Conservation (phyloP, 495 filamentous ascomycete species). For the Tirmania nivea region DNA sequence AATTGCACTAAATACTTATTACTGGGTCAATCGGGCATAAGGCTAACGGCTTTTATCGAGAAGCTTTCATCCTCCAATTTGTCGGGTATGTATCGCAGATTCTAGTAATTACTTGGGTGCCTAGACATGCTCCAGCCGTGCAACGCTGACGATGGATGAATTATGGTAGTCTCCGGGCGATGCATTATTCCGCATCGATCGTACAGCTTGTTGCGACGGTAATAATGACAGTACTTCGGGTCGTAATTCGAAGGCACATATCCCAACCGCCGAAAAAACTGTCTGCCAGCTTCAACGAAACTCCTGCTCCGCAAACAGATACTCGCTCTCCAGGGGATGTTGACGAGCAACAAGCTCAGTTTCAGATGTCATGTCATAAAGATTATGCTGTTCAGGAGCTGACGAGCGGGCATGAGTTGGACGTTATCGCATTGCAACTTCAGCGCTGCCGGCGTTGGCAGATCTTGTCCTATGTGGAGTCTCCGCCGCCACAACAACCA, state of each 20-base stretch:
- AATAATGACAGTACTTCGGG: constrained; percentile 5
- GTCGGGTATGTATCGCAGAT: no score
- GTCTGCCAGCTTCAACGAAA: background rate
- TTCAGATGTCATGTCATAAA: no score
- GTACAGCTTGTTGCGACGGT: constrained; percentile 2
- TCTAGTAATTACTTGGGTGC: no score
- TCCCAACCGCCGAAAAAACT: background rate
- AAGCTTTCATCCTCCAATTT: constrained; percentile 8
- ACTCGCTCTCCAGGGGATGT: no score
- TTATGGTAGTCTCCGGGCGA: constrained; percentile 1
- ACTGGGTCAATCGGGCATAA: background rate
- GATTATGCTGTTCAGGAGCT: background rate
- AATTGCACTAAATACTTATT: no score
- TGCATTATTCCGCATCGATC: constrained; percentile 5
- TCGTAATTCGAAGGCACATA: constrained; percentile 1
- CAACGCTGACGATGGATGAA: background rate
- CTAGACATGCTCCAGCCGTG: background rate
- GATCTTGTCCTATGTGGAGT: no score
- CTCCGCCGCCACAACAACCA: no score
- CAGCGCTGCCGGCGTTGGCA: background rate
- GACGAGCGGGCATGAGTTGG: background rate
- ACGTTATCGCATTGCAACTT: background rate
- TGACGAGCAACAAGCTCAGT: background rate
- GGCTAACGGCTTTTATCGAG: background rate
- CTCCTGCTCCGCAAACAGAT: no score